Evolutionary conservation across 345 rosid genomes (phyloP), one percentile per base, ranked within the genome.

Genomic region (Sisymbrium altissimum): DNA sequence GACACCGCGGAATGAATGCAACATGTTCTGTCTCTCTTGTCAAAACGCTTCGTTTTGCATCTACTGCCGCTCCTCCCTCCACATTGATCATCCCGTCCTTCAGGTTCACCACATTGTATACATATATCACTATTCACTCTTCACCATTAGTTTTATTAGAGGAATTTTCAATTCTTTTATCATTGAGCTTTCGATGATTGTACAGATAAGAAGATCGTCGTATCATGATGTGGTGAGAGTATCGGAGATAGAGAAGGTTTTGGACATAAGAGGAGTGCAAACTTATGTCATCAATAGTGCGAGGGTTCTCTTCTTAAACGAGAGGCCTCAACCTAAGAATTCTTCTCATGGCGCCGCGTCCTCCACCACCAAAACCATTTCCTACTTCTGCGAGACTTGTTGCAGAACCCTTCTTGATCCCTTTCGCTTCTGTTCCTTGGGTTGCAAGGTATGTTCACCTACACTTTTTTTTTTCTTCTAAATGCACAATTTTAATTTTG

Each of bases 281-380:
- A 93, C 98, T 3, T 93, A 93, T 77, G 96, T 92, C 35, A 92
- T 92, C 72, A 92, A 92, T 80, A 89, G 91, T 57, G 98, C 96
- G 12, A 82, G 90, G 35, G 97, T 93, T 33, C 56, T 90, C 66
- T 93, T 93, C 77, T 81, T 93, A 56, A 93, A 90, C 50, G 89
- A 93, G 82, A 85, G 98, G 80, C 97, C 96, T 64, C 80, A 71
- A 13, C 80, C 80, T 71, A 77, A 71, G 50, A 61, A 62, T 21
- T 62, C 75, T 0, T 76, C 80, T 7, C 70, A 62, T 76, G 79
- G 69, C 0, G 46, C 39, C 2, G 4, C 66, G 43, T 57, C 72
- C 1, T 76, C 76, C 1, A 43, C 15, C 1, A 50, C 85, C 1
- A 83, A 83, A 82, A 83, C 82, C 35, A 81, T 82, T 3, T 82